phyloP scores from a whole-genome alignment of 257 asterid species.

The Anisodus tanguticus region DNA sequence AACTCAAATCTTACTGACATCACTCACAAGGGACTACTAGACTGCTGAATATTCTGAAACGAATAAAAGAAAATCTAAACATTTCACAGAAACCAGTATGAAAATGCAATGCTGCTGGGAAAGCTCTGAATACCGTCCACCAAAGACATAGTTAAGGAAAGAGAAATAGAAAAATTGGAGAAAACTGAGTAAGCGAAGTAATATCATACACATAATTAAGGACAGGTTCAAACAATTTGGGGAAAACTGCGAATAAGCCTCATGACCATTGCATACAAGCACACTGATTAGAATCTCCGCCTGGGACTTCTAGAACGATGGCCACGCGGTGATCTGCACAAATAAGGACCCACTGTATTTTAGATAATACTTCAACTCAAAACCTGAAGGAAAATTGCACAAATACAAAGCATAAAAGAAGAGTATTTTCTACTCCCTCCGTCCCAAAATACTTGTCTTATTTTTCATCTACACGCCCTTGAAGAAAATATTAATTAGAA shows the following conservation, averaged over 20 bases:
- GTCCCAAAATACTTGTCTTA: too few relatives aligned
- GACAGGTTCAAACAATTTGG: neutral
- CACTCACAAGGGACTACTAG: neutral
- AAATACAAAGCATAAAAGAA: neutral
- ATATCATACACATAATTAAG: conserved; percentile 12
- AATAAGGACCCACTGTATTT: neutral
- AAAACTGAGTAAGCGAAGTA: neutral
- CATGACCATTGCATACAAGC: conserved; percentile 20
- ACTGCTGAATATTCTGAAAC: neutral
- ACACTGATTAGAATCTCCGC: conserved; percentile 62
- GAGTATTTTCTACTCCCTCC: neutral
- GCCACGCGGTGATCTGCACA: conserved; percentile 77
- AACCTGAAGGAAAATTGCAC: neutral
- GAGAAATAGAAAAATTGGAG: neutral
- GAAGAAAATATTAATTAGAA: too few relatives aligned
- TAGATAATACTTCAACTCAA: neutral
- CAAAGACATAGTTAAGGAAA: neutral
- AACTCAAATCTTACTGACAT: neutral
- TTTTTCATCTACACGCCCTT: too few relatives aligned
- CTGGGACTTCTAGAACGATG: conserved; percentile 94
- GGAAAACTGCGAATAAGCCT: conserved; percentile 1
- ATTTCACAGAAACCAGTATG: neutral
- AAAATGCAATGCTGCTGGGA: neutral
- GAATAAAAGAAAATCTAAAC: neutral
- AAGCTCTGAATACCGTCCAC: conserved; percentile 3